Conservation (phyloP, 1,284 basidiomycete species). For the Trichosporon asahii region DNA sequence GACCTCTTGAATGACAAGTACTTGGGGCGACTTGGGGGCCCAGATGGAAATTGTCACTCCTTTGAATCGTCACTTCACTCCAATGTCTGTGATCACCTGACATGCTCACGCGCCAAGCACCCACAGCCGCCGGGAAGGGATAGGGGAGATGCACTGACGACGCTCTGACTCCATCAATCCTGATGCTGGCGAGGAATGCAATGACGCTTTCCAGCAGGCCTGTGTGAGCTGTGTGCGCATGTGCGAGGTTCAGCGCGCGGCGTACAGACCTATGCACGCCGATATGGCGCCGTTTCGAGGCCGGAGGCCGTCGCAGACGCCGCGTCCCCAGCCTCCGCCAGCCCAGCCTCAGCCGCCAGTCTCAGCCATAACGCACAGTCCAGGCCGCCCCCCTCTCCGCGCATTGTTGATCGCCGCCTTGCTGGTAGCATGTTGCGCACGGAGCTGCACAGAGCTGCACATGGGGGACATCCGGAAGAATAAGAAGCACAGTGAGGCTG, state of each 20-base stretch:
- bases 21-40: no score
- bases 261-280: no score
- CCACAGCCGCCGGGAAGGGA: not conserved
- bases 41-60: not conserved
- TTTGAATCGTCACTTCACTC: not conserved
- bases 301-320: not conserved
- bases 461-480: not conserved
- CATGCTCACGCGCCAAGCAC: not conserved
- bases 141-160: not conserved
- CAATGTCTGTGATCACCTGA: not conserved
- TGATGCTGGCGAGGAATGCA: not conserved
- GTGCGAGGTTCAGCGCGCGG: no score
- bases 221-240: no score
- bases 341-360: not conserved
- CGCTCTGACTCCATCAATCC: not conserved
- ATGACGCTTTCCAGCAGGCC: no score
- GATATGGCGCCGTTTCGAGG: not conserved
- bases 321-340: not conserved
- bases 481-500: not conserved
- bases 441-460: not conserved
- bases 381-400: no score
- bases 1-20: not conserved
- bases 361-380: not conserved
- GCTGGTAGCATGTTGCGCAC: not conserved
- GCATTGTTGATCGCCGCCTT: not conserved